A percentile compares a stretch with the other conserved stretches of the same genome.
Conservation (phyloP, 2,329 filamentous ascomycete species). For the Fusarium longipes region DNA sequence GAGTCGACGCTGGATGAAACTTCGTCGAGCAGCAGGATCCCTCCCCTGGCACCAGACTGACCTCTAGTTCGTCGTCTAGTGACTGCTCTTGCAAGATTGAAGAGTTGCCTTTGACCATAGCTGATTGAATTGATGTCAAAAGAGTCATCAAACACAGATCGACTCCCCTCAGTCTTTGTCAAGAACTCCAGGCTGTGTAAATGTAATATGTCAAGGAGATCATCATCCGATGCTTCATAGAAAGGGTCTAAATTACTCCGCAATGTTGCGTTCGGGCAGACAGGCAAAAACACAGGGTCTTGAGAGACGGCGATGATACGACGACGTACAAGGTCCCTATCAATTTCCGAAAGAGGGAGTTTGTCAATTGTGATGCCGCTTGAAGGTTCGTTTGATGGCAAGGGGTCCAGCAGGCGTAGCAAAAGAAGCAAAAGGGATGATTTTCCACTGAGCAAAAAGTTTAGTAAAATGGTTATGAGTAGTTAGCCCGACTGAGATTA, state of each 20-base stretch:
- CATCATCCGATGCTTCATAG: constrained; percentile 41
- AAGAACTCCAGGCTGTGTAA: constrained; percentile 48
- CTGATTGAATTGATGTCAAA: constrained; percentile 50
- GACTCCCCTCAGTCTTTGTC: constrained; percentile 41
- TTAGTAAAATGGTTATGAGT: background rate
- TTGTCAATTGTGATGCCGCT: constrained; percentile 56
- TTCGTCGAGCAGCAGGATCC: constrained; percentile 55
- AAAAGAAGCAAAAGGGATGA: constrained; percentile 55
- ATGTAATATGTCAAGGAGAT: constrained; percentile 48
- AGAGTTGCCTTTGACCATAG: constrained; percentile 71
- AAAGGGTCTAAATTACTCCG: constrained; percentile 55
- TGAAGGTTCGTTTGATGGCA: constrained; percentile 10
- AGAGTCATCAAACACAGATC: constrained; percentile 55
- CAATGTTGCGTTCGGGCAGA: constrained; percentile 21
- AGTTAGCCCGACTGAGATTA: too few relatives aligned
- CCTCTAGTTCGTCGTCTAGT: constrained; percentile 51
- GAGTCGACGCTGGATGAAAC: constrained; percentile 54
- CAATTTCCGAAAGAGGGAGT: constrained; percentile 50
- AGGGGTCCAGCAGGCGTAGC: constrained; percentile 54
- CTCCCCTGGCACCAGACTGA: background rate
- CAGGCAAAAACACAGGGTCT: constrained; percentile 61
- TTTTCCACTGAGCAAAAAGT: constrained; percentile 52
- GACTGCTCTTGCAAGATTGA: constrained; percentile 69
- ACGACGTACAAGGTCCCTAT: constrained; percentile 56
- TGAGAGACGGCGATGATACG: constrained; percentile 63